Evolutionary conservation across 2,329 filamentous ascomycete species (phyloP), one percentile per base, ranked within the genome.

Genomic region (Chaetomium sp.): DNA sequence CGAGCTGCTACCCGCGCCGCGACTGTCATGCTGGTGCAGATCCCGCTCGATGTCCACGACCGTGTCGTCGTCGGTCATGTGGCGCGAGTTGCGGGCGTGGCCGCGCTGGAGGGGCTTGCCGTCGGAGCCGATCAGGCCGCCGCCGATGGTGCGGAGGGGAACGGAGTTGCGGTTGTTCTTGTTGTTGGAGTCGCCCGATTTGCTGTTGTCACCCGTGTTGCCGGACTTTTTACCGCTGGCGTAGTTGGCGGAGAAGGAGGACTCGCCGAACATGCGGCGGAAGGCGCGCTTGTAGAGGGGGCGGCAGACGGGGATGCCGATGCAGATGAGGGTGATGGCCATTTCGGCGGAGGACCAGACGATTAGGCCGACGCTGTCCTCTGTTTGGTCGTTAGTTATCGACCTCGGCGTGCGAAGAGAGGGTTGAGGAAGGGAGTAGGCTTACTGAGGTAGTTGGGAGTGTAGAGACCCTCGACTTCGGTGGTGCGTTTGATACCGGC

Each of bases 291-390:
- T 59, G 45, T 57, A 59, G 6, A 59, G 49, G 12, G 57, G 55
- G 0, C 55, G 42, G n/a, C 55, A 46, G 5, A 59, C 57, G 6
- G 57, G 57, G 32, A 59, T 57, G 11, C 57, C 57, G 54, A 59
- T 59, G 55, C 57, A 59, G 34, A 59, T 55, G 14, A 59, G 57
- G 2, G 57, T 59, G 49, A 59, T 48, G 49, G 55, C 55, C n/a
- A 59, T 59, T 10, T 59, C 57, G 52, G 57, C 57, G 3, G 57
- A 41, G 14, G 55, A 59, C 57, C 55, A 59, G 35, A 57, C 55
- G 12, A 59, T 59, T 10, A 59, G 48, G 19, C 54, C 52, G 37
- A 59, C 55, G 14, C 50, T 52, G 49, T 56, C 55, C 19, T 57
- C 55, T 57, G 52, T 49, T 49, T 27, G 10, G 37, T 36, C 2